phyloP scores from a whole-genome alignment of 1,139 yeast species.

The Blastobotrys niveus region DNA sequence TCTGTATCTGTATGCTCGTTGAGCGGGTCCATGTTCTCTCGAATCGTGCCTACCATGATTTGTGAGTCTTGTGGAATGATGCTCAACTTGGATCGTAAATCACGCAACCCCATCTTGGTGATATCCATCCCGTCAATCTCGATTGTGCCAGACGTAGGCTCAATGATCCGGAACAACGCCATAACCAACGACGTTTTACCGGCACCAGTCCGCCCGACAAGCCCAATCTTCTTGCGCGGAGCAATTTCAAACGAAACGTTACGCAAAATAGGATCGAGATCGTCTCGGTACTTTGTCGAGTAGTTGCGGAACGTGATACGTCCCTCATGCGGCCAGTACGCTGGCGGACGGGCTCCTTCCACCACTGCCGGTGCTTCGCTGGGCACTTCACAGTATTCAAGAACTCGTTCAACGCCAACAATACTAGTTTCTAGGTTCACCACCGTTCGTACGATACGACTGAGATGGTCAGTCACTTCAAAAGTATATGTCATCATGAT shows the following conservation, averaged over 20 bases:
- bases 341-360: slow-evolving; percentile 39
- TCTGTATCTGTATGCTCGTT: slow-evolving; percentile 44
- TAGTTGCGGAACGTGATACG: slow-evolving; percentile 51
- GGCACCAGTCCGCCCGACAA: slow-evolving; percentile 84
- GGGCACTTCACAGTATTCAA: slow-evolving; percentile 61
- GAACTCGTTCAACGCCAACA: slow-evolving; percentile 69
- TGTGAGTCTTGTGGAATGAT: slow-evolving; percentile 78
- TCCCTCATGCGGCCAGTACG: slow-evolving; percentile 60
- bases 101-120: slow-evolving; percentile 50
- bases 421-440: slow-evolving; percentile 72
- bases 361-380: slow-evolving; percentile 49
- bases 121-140: slow-evolving; percentile 55
- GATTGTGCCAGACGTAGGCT: slow-evolving; percentile 53
- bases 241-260: slow-evolving; percentile 48
- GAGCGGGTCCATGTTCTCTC: slow-evolving; percentile 66
- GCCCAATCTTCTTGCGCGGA: slow-evolving; percentile 66
- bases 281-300: slow-evolving; percentile 58
- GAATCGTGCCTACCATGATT: slow-evolving; percentile 57
- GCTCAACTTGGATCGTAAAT: slow-evolving; percentile 53
- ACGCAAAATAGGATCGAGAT: slow-evolving; percentile 49
- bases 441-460: slow-evolving; percentile 56
- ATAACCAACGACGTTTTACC: slow-evolving; percentile 71
- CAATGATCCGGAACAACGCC: slow-evolving; percentile 69
- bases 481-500: slow-evolving; percentile 67
- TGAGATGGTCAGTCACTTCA: slow-evolving; percentile 55